Base-by-base conservation (phyloP, 495 filamentous ascomycete genomes). In the Penicillium chermesinum region DNA sequence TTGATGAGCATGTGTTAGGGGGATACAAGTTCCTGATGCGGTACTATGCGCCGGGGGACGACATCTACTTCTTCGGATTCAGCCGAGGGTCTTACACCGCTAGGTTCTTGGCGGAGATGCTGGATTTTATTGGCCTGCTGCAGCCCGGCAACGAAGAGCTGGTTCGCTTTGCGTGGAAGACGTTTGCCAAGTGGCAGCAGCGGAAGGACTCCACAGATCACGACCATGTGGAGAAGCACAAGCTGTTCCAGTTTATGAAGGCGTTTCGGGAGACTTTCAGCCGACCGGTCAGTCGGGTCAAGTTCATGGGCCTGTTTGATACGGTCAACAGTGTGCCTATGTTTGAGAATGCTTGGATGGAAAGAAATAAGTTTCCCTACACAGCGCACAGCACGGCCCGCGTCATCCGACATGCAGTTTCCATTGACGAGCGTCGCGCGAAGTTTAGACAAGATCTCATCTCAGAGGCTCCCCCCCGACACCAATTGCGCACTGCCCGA, bases 21-120 rank as follows among this genome's bases (percentile, higher is more conserved):
- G 87, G 86, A 13, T 93, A 93, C 62, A 86, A 85, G 49, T 91
- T 91, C 62, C 72, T 91, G 8, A 93, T 93, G 88, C 79, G 85
- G 20, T 89, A 87, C 63, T 93, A 93, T 57, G 64, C 71, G 10
- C 79, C 81, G 0, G 88, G 86, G 5, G 86, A 91, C 49, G 80
- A 88, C 54, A 88, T 91, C 33, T 81, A 75, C 46, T 77, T 91
- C 54, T 91, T 91, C 43, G 88, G 88, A 7, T 94, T 91, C 71
- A 86, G 82, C 12, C 79, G 88, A 9, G 88, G 88, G 6, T 81
- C 87, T 9, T 94, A 91, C 59, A 88, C 86, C 3, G 88, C 88
- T 0, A 80, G 87, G 7, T 91, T 91, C 57, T 71, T 93, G 1
- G 84, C 87, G 0, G 86, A 91, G 57, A 91, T 93, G 88, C 73